These are phyloP conservation scores for Leccinum boreale DNA, from an alignment of 768 basidiomycete species.

Conservation along the genomic window DNA sequence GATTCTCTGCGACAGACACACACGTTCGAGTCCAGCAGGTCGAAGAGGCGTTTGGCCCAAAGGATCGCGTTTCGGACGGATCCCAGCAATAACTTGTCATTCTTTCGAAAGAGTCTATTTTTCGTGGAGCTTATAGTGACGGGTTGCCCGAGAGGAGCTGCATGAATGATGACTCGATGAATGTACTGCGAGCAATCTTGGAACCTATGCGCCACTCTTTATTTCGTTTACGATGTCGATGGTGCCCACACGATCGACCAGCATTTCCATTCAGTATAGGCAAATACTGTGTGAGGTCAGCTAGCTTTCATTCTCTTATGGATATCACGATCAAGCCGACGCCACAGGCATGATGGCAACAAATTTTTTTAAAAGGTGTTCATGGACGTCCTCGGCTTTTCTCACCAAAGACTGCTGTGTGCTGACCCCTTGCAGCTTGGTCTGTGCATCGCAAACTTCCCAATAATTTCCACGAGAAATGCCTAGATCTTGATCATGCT, in stretches of 20 bases:
- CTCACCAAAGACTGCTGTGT: conserved; percentile 14
- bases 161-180: conserved; percentile 28
- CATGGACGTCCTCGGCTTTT: background rate
- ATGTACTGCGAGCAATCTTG: background rate
- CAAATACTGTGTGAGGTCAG: background rate
- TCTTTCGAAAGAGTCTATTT: conserved; percentile 45
- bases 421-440: conserved; percentile 10
- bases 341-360: background rate
- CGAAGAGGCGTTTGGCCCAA: conserved; percentile 48
- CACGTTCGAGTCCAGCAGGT: conserved; percentile 55
- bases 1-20: conserved; percentile 70
- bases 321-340: background rate
- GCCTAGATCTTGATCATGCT: background rate
- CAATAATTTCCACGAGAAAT: conserved; percentile 44
- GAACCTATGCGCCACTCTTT: background rate
- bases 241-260: background rate
- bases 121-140: conserved; percentile 44
- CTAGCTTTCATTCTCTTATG: background rate
- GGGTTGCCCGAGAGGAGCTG: conserved; percentile 24
- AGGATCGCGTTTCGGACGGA: background rate
- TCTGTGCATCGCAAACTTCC: conserved; percentile 35
- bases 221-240: background rate
- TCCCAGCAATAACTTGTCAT: background rate
- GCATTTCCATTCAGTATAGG: background rate
- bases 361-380: background rate